Percentiles rank a stretch among this genome's conserved stretches.
Conservation (phyloP, 73 alveolate genomes). For the Symbiodinium pilosum region DNA sequence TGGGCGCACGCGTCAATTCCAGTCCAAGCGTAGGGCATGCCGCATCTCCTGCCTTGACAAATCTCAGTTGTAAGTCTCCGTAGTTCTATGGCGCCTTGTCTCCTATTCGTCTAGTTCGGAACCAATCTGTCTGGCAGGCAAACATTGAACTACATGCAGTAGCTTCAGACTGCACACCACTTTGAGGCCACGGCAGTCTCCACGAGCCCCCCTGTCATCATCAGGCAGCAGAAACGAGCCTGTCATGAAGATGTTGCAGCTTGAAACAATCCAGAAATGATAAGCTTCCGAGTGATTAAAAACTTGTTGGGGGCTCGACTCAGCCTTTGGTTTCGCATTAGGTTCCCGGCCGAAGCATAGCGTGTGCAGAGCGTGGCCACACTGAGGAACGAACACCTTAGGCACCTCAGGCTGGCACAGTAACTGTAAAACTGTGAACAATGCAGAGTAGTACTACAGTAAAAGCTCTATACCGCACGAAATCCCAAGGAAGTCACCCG, state of each 20-base stretch:
- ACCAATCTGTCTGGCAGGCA: not conserved
- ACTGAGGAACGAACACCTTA: slow-evolving; percentile 66
- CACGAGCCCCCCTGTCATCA: not conserved
- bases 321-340: too few species aligned
- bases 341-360: slow-evolving; percentile 41
- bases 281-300: too few species aligned
- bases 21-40: slow-evolving; percentile 64
- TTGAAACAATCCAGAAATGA: too few species aligned
- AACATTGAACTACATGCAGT: not conserved
- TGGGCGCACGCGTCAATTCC: slow-evolving; percentile 34
- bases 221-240: not conserved
- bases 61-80: too few species aligned
- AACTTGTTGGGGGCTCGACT: too few species aligned
- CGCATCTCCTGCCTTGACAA: slow-evolving; percentile 53
- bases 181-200: not conserved
- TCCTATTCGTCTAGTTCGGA: too few species aligned
- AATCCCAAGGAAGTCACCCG: not conserved
- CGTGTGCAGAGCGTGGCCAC: slow-evolving; percentile 82
- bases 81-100: too few species aligned
- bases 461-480: too few species aligned
- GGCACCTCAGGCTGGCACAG: slow-evolving; percentile 37
- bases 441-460: too few species aligned
- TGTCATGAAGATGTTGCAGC: not conserved
- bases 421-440: too few species aligned
- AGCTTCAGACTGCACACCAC: too few species aligned